Evolutionary conservation across 2,329 filamentous ascomycete genomes (phyloP).

Genomic region (Cytospora leucostoma): DNA sequence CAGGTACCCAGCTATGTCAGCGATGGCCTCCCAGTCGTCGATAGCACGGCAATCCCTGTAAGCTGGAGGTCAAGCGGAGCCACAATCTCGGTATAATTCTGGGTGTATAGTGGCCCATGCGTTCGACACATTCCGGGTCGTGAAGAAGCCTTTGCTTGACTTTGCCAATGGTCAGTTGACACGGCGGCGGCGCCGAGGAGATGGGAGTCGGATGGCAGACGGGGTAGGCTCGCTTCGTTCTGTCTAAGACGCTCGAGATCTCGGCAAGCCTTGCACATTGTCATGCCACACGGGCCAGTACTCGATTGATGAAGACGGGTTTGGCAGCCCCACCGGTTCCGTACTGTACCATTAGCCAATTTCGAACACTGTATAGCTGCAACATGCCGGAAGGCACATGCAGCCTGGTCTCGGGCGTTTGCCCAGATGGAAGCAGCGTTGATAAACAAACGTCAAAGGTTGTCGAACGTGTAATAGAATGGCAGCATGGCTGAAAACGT

Average conservation of each 20-base stretch:
- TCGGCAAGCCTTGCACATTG: background rate
- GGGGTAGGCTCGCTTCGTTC: background rate
- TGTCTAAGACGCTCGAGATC: background rate
- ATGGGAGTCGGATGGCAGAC: background rate
- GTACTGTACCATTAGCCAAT: background rate
- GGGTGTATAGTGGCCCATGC: background rate
- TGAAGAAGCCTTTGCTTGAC: background rate
- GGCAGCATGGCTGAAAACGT: conserved; percentile 8
- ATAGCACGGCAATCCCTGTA: background rate
- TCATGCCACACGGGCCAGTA: background rate
- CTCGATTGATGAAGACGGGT: background rate
- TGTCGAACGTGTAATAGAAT: background rate
- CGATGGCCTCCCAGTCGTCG: background rate
- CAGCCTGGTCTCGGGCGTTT: conserved; percentile 17
- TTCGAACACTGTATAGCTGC: background rate
- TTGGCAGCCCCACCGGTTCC: background rate
- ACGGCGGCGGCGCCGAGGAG: background rate
- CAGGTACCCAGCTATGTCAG: background rate
- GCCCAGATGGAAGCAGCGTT: conserved; percentile 3
- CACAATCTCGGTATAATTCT: background rate
- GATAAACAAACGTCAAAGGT: background rate
- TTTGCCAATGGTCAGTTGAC: background rate
- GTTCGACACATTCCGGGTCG: background rate
- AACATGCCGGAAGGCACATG: conserved; percentile 9
- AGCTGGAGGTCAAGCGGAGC: background rate